Evolutionary conservation across 2,329 filamentous ascomycete genomes (phyloP), one percentile per base, ranked within the genome.

Genomic region (Epichloe gansuensis): DNA sequence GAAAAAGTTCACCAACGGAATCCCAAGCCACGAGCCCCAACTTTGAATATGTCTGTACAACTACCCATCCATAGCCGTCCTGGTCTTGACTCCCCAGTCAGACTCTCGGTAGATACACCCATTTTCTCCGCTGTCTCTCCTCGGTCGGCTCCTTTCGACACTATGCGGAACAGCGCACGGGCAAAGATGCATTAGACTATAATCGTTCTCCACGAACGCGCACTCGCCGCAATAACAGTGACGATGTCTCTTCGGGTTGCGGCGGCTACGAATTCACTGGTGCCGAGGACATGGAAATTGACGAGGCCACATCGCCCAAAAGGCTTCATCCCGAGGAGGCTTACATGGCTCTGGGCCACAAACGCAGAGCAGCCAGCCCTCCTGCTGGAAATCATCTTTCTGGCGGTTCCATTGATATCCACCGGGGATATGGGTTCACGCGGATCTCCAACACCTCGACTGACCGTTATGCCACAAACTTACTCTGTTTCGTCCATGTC

Each of bases 281-380:
- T 1, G 58, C 58, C 17, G 70, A 72, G 17, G 74, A 77, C n/a
- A 69, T 68, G 60, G 75, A 77, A 1, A 75, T 73, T 25, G 77
- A 79, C 9, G 77, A 79, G 64, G 74, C 62, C 62, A 72, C 57
- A 58, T 75, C 59, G 60, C 72, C 76, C 62, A 80, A 62, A 70
- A 73, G 66, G 63, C 69, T 78, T 8, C 72, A 74, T 21, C 69
- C 77, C 21, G 76, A 80, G 46, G 76, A 76, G 48, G 55, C 62
- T 7, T 63, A 74, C 43, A 63, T 70, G 2, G 61, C 65, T 3
- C 60, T 60, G 8, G 75, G 77, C 6, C 73, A 74, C 55, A 82
- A 82, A 65, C 72, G 78, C 46, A 70, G 78, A 41, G 78, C 78
- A 2, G 77, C 76, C 0, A 81, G 77, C 28, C 77, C 78, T 1